These are phyloP conservation scores for Amaranthus tricolor DNA, from an alignment of 179 eudicot species.

Conservation along the genomic window DNA sequence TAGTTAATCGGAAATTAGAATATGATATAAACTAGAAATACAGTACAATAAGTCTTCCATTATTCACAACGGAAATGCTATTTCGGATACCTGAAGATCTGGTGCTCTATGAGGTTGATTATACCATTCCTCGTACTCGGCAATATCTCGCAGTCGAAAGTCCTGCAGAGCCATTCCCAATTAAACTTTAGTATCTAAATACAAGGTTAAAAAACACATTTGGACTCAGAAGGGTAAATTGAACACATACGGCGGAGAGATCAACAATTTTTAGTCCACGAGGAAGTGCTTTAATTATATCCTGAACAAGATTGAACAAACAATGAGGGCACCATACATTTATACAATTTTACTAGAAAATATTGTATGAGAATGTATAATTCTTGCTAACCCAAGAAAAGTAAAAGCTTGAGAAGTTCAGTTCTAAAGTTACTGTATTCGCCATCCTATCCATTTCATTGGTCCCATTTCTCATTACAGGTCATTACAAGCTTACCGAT, in stretches of 20 bases:
- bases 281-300: constrained; percentile 82
- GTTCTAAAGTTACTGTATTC: neutral
- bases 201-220: neutral
- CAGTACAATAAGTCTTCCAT: neutral
- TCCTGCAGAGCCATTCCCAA: constrained; percentile 52
- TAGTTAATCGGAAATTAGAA: neutral
- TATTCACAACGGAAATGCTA: neutral
- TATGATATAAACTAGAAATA: neutral
- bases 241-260: constrained; percentile 78
- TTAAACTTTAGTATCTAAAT: constrained; percentile 2
- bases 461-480: no score
- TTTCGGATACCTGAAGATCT: constrained; percentile 61
- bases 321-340: neutral
- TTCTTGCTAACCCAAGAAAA: neutral
- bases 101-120: constrained; percentile 85
- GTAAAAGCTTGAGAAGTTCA: neutral
- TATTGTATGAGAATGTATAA: neutral
- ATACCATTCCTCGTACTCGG: constrained; percentile 91
- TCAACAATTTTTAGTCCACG: constrained; percentile 78
- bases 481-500: no score
- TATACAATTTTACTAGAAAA: neutral
- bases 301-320: constrained; percentile 41
- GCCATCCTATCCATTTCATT: neutral
- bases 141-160: constrained; percentile 65
- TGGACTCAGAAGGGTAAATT: neutral